Percentiles rank a stretch among this genome's conserved stretches.
Conservation (phyloP, 2,329 filamentous ascomycete genomes). For the Alternaria dauci region DNA sequence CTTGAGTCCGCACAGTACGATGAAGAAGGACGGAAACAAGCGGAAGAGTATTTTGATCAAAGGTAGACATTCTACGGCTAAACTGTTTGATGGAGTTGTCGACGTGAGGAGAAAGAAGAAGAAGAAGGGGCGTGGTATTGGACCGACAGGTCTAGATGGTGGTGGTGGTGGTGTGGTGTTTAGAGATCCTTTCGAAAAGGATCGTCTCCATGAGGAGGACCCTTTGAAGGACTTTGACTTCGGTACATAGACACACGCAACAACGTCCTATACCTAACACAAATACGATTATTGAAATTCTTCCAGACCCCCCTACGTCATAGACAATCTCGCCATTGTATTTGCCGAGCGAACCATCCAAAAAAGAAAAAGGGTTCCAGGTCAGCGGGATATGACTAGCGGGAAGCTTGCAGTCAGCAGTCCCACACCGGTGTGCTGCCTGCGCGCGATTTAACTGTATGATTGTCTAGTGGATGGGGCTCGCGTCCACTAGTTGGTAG, state of each 20-base stretch:
- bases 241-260: background rate
- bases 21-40: constrained; percentile 12
- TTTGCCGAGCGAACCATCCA: background rate
- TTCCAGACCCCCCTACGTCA: background rate
- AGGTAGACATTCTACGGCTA: constrained; percentile 28
- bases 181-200: background rate
- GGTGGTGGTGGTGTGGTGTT: background rate
- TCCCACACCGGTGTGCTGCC: background rate
- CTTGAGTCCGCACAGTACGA: background rate
- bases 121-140: background rate
- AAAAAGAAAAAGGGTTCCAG: background rate
- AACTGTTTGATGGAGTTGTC: constrained; percentile 30
- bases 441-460: background rate
- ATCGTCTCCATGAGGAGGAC: background rate
- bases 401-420: background rate
- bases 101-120: constrained; percentile 1
- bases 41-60: constrained; percentile 20
- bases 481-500: background rate
- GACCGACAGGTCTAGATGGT: background rate
- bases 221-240: background rate
- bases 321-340: background rate
- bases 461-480: background rate
- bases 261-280: background rate
- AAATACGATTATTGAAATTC: background rate
- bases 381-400: background rate